Conservation (phyloP, 345 rosid genomes). For the Camelina neglecta region DNA sequence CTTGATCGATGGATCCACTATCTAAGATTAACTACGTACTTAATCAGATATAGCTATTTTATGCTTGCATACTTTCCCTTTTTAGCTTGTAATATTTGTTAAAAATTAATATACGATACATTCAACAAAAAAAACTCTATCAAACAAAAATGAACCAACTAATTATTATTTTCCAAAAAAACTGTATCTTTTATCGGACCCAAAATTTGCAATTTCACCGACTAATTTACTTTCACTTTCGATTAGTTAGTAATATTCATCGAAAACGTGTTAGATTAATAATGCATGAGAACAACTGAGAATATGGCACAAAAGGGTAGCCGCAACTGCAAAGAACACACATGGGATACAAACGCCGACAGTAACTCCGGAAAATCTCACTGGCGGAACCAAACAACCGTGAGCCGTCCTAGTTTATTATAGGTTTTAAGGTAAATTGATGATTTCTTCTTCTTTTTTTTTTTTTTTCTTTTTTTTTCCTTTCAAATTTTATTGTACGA, state of each 20-base stretch:
- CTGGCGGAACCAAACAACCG: neutral
- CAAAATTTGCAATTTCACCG: neutral
- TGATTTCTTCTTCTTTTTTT: neutral
- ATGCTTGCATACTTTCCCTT: neutral
- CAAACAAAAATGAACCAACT: neutral
- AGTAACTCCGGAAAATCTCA: too few relatives aligned
- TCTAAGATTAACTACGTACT: neutral
- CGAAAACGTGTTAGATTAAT: constrained; percentile 12
- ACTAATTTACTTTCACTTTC: neutral
- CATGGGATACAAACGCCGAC: constrained; percentile 33
- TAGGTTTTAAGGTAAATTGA: neutral
- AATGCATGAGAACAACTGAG: neutral
- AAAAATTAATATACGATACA: neutral
- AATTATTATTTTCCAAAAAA: neutral
- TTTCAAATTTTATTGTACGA: constrained; percentile 6
- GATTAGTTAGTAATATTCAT: neutral
- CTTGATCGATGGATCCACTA: neutral
- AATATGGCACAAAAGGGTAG: neutral
- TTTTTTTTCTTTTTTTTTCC: too few relatives aligned
- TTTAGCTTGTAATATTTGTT: neutral
- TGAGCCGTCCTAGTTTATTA: neutral
- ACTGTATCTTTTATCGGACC: too few relatives aligned
- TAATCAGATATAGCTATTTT: neutral
- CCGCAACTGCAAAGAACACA: constrained; percentile 33
- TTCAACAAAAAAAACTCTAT: neutral